A percentile compares a stretch with the other conserved stretches of the same genome.
phyloP scores from a whole-genome alignment of 306 rosid species.

The Pterocarpus macrocarpus region DNA sequence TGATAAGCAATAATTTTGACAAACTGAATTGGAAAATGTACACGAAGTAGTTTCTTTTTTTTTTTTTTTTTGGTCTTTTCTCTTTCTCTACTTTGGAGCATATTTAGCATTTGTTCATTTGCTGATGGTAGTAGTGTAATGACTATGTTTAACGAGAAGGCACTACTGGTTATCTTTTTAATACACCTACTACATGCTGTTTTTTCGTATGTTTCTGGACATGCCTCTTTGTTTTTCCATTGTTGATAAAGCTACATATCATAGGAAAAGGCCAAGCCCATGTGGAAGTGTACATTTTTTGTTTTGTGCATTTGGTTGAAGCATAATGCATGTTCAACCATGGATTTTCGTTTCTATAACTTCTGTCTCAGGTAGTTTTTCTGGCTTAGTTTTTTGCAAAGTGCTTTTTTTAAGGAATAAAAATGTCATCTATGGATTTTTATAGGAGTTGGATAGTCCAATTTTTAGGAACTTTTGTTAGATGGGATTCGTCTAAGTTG shows the following conservation, averaged over 20 bases:
- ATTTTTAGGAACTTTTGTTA: background rate
- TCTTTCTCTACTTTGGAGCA: conserved; percentile 32
- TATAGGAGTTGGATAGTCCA: background rate
- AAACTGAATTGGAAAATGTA: conserved; percentile 60
- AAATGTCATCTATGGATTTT: background rate
- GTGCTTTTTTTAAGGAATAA: conserved; percentile 10
- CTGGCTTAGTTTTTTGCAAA: background rate
- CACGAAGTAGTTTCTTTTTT: conserved; percentile 55
- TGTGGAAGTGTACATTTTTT: conserved; percentile 11
- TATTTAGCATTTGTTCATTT: conserved; percentile 44
- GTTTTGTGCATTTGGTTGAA: conserved; percentile 34
- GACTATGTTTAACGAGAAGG: conserved; percentile 36
- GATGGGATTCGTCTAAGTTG: background rate
- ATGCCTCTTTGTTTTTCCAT: conserved; percentile 24
- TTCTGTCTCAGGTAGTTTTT: background rate
- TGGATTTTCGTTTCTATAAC: background rate
- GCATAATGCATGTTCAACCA: conserved; percentile 26
- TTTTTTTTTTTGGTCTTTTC: background rate
- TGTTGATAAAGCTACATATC: conserved; percentile 23
- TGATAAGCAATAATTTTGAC: conserved; percentile 48
- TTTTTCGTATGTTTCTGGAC: conserved; percentile 31
- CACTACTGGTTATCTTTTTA: conserved; percentile 33
- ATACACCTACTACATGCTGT: conserved; percentile 18
- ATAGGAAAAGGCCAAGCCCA: background rate
- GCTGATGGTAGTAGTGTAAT: conserved; percentile 38